Percentiles rank a stretch among this genome's conserved stretches.
phyloP scores from a whole-genome alignment of 1,284 basidiomycete species.

The Jaminaea rosea region DNA sequence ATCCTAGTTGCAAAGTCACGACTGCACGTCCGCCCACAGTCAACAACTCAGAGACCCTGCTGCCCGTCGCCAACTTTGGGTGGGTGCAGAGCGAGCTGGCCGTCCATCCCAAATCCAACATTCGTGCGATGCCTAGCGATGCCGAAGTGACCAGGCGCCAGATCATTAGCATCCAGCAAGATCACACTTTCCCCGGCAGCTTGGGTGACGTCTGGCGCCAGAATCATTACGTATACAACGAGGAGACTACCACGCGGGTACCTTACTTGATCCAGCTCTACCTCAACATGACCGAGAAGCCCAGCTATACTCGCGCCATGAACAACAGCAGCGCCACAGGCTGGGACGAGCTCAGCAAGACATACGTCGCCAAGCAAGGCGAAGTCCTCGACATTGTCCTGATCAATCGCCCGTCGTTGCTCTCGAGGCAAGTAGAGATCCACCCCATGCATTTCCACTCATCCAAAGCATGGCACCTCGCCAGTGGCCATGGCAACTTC shows the following conservation, averaged over 20 bases:
- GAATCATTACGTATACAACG: conserved; percentile 9
- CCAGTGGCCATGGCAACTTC: conserved; percentile 20
- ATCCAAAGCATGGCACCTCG: conserved; percentile 17
- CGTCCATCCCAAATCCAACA: neutral
- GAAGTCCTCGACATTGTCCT: conserved; percentile 31
- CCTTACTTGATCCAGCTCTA: conserved; percentile 23
- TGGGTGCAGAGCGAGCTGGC: conserved; percentile 20
- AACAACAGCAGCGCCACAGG: conserved; percentile 4
- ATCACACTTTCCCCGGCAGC: neutral
- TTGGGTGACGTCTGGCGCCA: conserved; percentile 12
- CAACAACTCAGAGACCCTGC: neutral
- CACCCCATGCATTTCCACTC: conserved; percentile 34
- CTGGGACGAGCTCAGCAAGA: conserved; percentile 7
- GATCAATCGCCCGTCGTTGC: conserved; percentile 14
- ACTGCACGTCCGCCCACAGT: neutral
- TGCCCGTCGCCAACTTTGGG: conserved; percentile 16
- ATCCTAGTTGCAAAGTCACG: conserved; percentile 1
- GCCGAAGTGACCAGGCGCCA: neutral
- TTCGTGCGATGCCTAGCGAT: neutral
- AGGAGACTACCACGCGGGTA: neutral
- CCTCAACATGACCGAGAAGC: conserved; percentile 3
- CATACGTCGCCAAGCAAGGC: conserved; percentile 14
- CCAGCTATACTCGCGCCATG: conserved; percentile 8
- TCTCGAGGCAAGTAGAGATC: conserved; percentile 10
- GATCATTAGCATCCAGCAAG: neutral